Evolutionary conservation across 208 protist genomes (phyloP), one percentile per base, ranked within the genome.

Genomic region (Trypanosoma brucei): DNA sequence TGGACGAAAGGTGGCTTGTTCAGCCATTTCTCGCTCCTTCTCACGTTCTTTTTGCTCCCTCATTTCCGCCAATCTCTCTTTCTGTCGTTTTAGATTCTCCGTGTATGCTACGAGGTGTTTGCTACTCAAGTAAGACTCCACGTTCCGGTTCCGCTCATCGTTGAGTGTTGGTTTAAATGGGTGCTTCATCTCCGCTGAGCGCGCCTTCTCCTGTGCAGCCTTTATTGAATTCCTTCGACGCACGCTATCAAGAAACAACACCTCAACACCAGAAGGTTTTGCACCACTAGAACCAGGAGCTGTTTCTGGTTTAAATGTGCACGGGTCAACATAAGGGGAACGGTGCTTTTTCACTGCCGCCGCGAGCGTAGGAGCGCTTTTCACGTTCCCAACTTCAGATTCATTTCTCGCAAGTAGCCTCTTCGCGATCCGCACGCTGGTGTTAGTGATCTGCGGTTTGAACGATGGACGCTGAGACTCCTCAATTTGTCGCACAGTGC

Each of bases 261-360:
- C 39, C 39, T 76, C 46, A 2, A 61, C 65, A 11, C 63, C 53
- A 45, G 57, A 66, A 2, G 59, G 58, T 7, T 50, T 60, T 33
- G 60, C 52, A 5, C 59, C 68, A 3, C 68, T 68, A 3, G 76
- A 72, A 3, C 74, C 55, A 1, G 67, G 67, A 4, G 84, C 81
- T 22, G 90, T 71, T 22, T 71, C 62, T 3, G 84, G 88, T 3
- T 76, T 63, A 40, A 94, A 94, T 14, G 88, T 88, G 71, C 84
- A 94, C 6, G 76, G 72, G 38, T 91, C 72, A 9, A 68, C 63
- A 64, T 86, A 90, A n/a, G 76, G 78, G 2, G 82, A 83, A 2
- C 50, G 55, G 63, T 86, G 84, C 60, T 80, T 85, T 49, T 78
- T 81, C 8, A 88, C 76, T 3, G 88, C 72, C 35, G 59, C 54